phyloP scores from a whole-genome alignment of 352 stramenopile genomes.

The Phytophthora lateralis region DNA sequence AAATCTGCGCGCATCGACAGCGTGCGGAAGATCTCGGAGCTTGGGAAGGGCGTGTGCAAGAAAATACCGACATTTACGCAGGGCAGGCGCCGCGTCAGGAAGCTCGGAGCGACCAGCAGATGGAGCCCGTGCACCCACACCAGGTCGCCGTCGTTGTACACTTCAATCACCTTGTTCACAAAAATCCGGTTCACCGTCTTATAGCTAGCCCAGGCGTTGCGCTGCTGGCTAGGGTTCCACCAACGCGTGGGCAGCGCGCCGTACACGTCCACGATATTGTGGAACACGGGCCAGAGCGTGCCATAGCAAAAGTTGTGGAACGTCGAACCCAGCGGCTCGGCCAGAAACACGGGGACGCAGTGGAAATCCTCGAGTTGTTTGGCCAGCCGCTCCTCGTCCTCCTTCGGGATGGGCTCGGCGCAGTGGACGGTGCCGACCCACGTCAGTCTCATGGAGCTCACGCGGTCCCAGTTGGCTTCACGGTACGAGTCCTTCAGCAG shows the following conservation, averaged over 20 bases:
- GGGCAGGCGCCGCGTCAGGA: slow-evolving; percentile 92
- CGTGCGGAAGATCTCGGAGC: slow-evolving; percentile 98
- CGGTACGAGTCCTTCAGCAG: slow-evolving; percentile 73
- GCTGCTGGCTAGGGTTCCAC: slow-evolving; percentile 85
- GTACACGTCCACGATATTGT: slow-evolving; percentile 99
- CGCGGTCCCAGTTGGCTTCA: slow-evolving; percentile 66
- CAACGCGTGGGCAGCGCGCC: slow-evolving; percentile 76
- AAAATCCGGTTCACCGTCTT: slow-evolving; percentile 98
- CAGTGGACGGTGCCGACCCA: slow-evolving; percentile 88
- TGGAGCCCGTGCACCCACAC: slow-evolving; percentile 99
- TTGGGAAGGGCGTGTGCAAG: slow-evolving; percentile 99
- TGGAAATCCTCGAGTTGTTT: slow-evolving; percentile 91
- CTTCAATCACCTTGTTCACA: slow-evolving; percentile 92
- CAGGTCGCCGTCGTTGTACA: slow-evolving; percentile 92
- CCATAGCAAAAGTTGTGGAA: slow-evolving; percentile 97
- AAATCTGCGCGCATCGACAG: slow-evolving; percentile 96
- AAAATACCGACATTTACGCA: slow-evolving; percentile 97
- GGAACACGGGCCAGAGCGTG: slow-evolving; percentile 97
- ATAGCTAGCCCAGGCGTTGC: slow-evolving; percentile 93
- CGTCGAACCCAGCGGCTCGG: slow-evolving; percentile 78
- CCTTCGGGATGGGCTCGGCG: slow-evolving; percentile 72
- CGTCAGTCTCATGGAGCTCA: slow-evolving; percentile 83
- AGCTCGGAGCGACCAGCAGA: slow-evolving; percentile 98
- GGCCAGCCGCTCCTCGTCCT: slow-evolving; percentile 79
- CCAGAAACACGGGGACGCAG: slow-evolving; percentile 97